Evolutionary conservation across 345 rosid genomes (phyloP).

Genomic region (Excoecaria cochinchinensis): DNA sequence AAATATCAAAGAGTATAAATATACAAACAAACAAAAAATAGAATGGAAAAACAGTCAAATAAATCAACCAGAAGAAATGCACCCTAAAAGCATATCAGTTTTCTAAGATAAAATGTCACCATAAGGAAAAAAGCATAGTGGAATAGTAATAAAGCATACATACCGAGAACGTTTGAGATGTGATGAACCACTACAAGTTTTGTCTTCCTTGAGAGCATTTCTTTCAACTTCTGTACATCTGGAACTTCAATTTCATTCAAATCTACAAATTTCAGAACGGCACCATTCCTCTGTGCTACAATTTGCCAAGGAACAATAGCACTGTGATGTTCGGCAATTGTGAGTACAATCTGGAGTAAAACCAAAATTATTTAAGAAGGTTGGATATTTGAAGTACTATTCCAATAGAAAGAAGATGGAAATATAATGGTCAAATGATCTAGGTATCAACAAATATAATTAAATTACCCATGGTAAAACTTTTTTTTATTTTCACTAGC

Average conservation of each 20-base stretch:
- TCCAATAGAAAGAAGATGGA: background rate
- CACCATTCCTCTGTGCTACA: slow-evolving; percentile 75
- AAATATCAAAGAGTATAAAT: background rate
- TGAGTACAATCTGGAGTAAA: slow-evolving; percentile 59
- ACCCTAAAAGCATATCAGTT: background rate
- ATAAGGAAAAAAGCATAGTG: background rate
- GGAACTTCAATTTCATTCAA: slow-evolving; percentile 70
- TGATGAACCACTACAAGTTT: slow-evolving; percentile 84
- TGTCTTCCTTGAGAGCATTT: slow-evolving; percentile 64
- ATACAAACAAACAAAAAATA: too few relatives aligned
- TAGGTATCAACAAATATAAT: background rate
- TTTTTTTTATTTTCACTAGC: background rate
- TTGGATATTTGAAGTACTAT: background rate
- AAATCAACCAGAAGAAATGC: background rate
- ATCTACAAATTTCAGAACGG: slow-evolving; percentile 58
- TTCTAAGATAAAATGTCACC: background rate
- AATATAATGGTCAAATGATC: background rate
- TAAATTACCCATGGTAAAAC: background rate
- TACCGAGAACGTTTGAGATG: slow-evolving; percentile 87
- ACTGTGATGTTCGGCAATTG: slow-evolving; percentile 91
- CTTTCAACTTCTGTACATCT: slow-evolving; percentile 49
- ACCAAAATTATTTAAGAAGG: slow-evolving; percentile 4
- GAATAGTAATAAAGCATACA: background rate
- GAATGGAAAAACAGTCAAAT: background rate
- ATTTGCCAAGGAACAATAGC: slow-evolving; percentile 98